A percentile compares a stretch with the other conserved stretches of the same genome.
Evolutionary conservation across 2,329 filamentous ascomycete species (phyloP).

Genomic region (Arthrobotrys conoides): DNA sequence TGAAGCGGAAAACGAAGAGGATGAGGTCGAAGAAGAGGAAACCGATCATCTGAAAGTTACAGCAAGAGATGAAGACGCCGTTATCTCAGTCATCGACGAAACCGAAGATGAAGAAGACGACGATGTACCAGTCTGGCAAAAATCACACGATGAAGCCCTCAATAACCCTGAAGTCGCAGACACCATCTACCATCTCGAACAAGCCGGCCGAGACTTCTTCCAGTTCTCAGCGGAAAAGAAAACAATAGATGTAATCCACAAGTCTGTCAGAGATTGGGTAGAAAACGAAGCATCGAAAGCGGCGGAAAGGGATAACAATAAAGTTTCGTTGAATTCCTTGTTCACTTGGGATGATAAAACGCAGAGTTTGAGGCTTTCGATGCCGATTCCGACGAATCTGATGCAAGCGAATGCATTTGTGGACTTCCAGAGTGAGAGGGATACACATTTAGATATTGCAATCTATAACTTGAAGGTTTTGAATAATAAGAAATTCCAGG

Average conservation of each 20-base stretch:
- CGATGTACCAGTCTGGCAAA: constrained; percentile 24
- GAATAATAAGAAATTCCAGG: constrained; percentile 48
- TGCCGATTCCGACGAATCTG: constrained; percentile 46
- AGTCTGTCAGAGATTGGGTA: constrained; percentile 59
- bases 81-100: constrained; percentile 38
- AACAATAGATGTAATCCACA: constrained; percentile 56
- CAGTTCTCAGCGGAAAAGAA: constrained; percentile 53
- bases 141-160: constrained; percentile 36
- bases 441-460: constrained; percentile 48
- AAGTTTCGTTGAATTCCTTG: constrained; percentile 39
- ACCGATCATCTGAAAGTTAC: constrained; percentile 8
- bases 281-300: constrained; percentile 51
- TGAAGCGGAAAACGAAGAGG: not conserved
- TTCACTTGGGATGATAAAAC: constrained; percentile 56
- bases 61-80: constrained; percentile 14
- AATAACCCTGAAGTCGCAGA: constrained; percentile 58
- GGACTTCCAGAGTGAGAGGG: constrained; percentile 55
- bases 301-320: constrained; percentile 45
- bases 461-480: constrained; percentile 41
- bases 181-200: constrained; percentile 55
- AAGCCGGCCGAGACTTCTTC: constrained; percentile 58
- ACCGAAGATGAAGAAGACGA: constrained; percentile 21
- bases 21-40: constrained; percentile 3
- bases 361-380: constrained; percentile 42
- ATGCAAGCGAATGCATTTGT: constrained; percentile 45